phyloP scores from a whole-genome alignment of 208 protist species.

The Leishmania guyanensis region DNA sequence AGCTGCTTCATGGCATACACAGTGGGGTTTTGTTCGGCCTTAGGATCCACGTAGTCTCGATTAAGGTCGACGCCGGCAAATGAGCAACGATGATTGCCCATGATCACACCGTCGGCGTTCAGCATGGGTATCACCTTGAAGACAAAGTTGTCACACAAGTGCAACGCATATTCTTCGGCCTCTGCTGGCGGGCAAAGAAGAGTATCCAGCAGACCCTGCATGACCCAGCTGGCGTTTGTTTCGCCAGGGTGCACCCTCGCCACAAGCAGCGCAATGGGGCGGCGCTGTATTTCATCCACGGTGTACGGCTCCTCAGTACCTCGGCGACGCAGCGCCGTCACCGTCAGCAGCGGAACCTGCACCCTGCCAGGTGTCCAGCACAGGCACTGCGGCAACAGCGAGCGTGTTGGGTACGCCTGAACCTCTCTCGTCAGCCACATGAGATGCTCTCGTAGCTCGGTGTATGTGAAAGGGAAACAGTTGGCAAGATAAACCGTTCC shows the following conservation, averaged over 20 bases:
- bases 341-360: conserved; percentile 90
- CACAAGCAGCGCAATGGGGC: conserved; percentile 87
- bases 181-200: conserved; percentile 38
- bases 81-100: conserved; percentile 97
- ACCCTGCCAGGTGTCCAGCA: conserved; percentile 90
- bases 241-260: conserved; percentile 98
- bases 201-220: conserved; percentile 95
- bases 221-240: conserved; percentile 95
- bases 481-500: conserved; percentile 94
- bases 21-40: conserved; percentile 65
- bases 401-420: not conserved
- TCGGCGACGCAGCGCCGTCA: conserved; percentile 60
- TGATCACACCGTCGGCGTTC: conserved; percentile 97
- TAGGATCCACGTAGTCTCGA: conserved; percentile 89
- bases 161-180: conserved; percentile 9
- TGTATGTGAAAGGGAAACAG: conserved; percentile 97
- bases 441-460: conserved; percentile 73
- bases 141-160: conserved; percentile 76
- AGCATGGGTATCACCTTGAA: conserved; percentile 98
- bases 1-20: conserved; percentile 86
- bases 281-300: conserved; percentile 45
- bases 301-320: conserved; percentile 28
- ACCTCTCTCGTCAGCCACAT: conserved; percentile 36
- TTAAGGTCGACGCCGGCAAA: conserved; percentile 96
- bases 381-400: conserved; percentile 54